A percentile compares a stretch with the other conserved stretches of the same genome.
These are phyloP conservation scores for Myxozyma monticola DNA, from an alignment of 805 yeast genomes.

Conservation along the genomic window DNA sequence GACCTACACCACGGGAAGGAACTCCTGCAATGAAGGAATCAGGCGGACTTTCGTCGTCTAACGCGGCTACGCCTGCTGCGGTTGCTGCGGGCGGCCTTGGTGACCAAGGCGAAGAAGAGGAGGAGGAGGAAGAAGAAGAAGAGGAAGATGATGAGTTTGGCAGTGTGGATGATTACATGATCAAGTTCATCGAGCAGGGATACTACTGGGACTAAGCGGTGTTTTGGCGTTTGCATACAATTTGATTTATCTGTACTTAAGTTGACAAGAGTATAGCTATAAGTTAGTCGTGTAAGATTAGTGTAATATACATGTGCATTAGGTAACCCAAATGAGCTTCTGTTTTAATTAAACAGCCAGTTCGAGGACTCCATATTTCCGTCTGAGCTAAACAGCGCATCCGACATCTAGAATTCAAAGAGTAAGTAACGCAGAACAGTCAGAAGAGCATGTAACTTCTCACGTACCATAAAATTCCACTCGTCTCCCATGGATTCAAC, in stretches of 20 bases:
- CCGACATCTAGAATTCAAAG: too few species aligned
- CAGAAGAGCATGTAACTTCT: too few species aligned
- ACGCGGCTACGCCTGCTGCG: conserved; percentile 5
- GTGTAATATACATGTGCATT: neutral
- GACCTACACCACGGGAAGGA: conserved; percentile 5
- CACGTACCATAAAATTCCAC: too few species aligned
- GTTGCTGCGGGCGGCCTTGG: neutral
- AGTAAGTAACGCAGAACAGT: too few species aligned
- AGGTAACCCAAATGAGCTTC: too few species aligned
- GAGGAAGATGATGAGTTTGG: conserved; percentile 59
- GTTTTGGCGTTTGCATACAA: neutral
- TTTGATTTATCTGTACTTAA: too few species aligned
- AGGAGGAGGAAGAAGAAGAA: conserved; percentile 44
- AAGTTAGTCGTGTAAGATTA: neutral
- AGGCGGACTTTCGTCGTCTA: conserved; percentile 27
- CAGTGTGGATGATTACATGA: conserved; percentile 96
- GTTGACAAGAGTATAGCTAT: too few species aligned
- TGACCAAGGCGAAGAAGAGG: conserved; percentile 31
- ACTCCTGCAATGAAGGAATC: conserved; percentile 9
- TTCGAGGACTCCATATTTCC: too few species aligned
- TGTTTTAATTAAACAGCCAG: too few species aligned
- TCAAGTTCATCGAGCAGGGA: conserved; percentile 67
- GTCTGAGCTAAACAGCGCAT: too few species aligned
- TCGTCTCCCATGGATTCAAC: too few species aligned
- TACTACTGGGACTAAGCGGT: conserved; percentile 26